Base-by-base conservation (phyloP, 2,329 filamentous ascomycete genomes). In the Alternaria conjuncta region DNA sequence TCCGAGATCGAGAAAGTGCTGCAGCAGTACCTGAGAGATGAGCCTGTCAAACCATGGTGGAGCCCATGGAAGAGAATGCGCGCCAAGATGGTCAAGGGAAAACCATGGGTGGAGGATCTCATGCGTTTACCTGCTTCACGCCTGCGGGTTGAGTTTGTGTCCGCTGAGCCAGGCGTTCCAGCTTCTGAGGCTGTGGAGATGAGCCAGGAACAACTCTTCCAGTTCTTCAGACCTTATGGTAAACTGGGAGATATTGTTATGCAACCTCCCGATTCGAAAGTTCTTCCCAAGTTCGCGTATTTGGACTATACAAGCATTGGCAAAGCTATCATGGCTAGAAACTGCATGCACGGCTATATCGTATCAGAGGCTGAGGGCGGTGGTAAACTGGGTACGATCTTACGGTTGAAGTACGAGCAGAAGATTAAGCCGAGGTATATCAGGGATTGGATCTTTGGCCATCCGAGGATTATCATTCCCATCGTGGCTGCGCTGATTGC, bases 101-200 rank as follows among this genome's bases (percentile, higher is more conserved):
- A 90, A 21, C 96, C 96, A 0, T 99, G 96, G 96, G 86, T 98
- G 3, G 96, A 98, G 75, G 96, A 99, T 76, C 83, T 99, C 26
- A 92, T 93, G 70, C 88, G 94, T 7, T 89, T 94, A 55, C 96
- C 96, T 0, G 93, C 90, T 61, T 85, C 85, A 44, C 86, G 92
- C 26, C 75, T 99, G 41, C 91, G 89, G 70, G 89, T 97, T 21
- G 95, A 98, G 75, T 98, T 97, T 68, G 86, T 95, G 8, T 88
- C 94, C 5, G 87, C 88, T 0, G 86, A 86, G 25, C 86, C 92
- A 0, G 93, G 92, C n/a, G 86, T 84, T 2, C 87, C 92, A 0
- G 92, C 92, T 20, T 85, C 84, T 2, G 85, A 90, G 59, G 90
- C 90, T 0, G 88, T 90, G 7, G 94, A 97, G 71, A 82, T 98